Base-by-base conservation (phyloP, 2,329 filamentous ascomycete genomes). In the Hortaea werneckii region DNA sequence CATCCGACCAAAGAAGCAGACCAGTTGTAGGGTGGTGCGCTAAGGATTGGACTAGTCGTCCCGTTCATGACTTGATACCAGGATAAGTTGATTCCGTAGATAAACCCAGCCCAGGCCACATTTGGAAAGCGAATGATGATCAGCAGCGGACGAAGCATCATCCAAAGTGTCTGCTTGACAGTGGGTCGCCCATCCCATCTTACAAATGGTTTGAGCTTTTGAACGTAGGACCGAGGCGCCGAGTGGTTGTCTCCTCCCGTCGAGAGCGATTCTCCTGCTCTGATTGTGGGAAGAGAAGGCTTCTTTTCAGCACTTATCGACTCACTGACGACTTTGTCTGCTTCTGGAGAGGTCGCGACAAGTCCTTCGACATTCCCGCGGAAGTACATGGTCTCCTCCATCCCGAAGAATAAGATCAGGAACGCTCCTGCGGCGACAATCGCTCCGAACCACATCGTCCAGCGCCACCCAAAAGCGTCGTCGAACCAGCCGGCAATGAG, bases 351-450 rank as follows among this genome's bases (percentile, higher is more conserved):
- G 20, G 20, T 20, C 28, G 20, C 2, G 20, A 20, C 20, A 20
- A 20, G 20, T 20, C 20, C 20, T 20, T 20, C 20, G 4, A 20
- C 20, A 20, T 20, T 20, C 20, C 20, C 20, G 2, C 55, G 50
- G 20, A 46, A 48, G 46, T 72, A 78, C 56, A 76, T 79, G 5
- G 77, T 79, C 58, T 80, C 78, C 58, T 80, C 78, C 67, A 79
- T 72, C 58, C 74, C 72, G 54, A 80, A 74, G 62, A 78, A 79
- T 1, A 75, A 60, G 50, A 77, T 67, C 12, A 79, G 54, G 34
- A 75, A 72, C 7, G 63, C 66, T 1, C 72, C 59, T 1, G 62
- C 74, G 3, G 64, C 59, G 51, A 80, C 69, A 28, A 81, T 78
- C 4, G 76, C 73, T 30, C 71, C 71, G 66, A 74, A 78, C 53